Evolutionary conservation across 192 early-diverging fungal species (phyloP).

Genomic region (Podila verticillata): DNA sequence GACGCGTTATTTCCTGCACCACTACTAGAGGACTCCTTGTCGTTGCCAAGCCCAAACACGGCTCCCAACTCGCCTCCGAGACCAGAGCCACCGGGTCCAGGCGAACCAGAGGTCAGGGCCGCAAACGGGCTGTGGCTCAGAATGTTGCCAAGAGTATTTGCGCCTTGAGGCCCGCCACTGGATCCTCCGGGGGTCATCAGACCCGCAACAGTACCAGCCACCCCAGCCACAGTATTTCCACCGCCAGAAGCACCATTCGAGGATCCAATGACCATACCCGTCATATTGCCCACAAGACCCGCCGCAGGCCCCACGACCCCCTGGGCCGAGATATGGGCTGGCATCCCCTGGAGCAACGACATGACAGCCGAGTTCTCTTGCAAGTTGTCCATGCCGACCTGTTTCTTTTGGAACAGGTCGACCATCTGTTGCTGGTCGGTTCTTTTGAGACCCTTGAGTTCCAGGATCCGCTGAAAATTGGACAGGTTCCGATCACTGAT

Average conservation of each 20-base stretch:
- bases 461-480: conserved; percentile 83
- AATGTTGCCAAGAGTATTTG: conserved; percentile 35
- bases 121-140: conserved; percentile 49
- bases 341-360: conserved; percentile 46
- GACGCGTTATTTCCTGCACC: not conserved
- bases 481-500: conserved; percentile 74
- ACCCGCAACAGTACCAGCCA: conserved; percentile 11
- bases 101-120: conserved; percentile 19
- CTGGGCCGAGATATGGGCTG: conserved; percentile 37
- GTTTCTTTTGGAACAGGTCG: conserved; percentile 62
- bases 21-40: conserved; percentile 4
- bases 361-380: conserved; percentile 57
- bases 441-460: conserved; percentile 81
- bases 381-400: conserved; percentile 49
- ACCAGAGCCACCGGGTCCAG: conserved; percentile 4
- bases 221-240: not conserved
- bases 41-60: conserved; percentile 35
- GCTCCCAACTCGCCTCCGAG: conserved; percentile 25
- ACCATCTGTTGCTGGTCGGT: conserved; percentile 66
- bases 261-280: conserved; percentile 15
- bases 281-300: conserved; percentile 37
- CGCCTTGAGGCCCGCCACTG: not conserved
- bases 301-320: conserved; percentile 40
- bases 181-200: conserved; percentile 28
- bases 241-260: not conserved